Percentiles rank a stretch among this genome's conserved stretches.
These are phyloP conservation scores for Canna indica DNA, from an alignment of 176 grass and related monocot species.

Conservation along the genomic window DNA sequence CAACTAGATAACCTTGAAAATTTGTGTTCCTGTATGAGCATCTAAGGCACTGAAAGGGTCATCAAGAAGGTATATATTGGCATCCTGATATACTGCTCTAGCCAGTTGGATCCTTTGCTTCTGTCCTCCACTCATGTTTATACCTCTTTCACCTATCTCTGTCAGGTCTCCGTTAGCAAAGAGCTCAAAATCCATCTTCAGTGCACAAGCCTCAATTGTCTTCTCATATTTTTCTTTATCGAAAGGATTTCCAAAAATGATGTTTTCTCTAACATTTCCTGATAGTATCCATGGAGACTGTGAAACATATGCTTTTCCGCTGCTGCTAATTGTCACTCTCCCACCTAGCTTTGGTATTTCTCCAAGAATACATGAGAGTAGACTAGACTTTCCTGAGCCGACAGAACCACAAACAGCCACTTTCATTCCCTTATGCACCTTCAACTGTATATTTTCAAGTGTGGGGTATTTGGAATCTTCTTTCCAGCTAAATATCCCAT, in stretches of 20 bases:
- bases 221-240: slow-evolving; percentile 18
- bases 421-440: slow-evolving; percentile 12
- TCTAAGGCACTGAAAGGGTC: slow-evolving; percentile 7
- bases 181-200: slow-evolving; percentile 25
- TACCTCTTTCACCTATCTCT: slow-evolving; percentile 24
- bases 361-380: slow-evolving; percentile 18
- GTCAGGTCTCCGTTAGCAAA: slow-evolving; percentile 17
- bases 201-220: slow-evolving; percentile 12
- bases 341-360: slow-evolving; percentile 8
- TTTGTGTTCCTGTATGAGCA: slow-evolving; percentile 17
- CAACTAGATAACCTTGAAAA: slow-evolving; percentile 13
- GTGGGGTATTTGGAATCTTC: slow-evolving; percentile 4
- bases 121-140: slow-evolving; percentile 25
- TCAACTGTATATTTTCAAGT: slow-evolving; percentile 1
- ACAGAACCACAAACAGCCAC: slow-evolving; percentile 24
- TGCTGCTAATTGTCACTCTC: slow-evolving; percentile 1
- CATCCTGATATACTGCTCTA: slow-evolving; percentile 16
- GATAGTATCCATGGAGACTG: slow-evolving; percentile 20
- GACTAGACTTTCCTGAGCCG: slow-evolving; percentile 19
- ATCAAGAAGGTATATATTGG: slow-evolving; percentile 16
- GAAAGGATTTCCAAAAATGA: slow-evolving; percentile 12
- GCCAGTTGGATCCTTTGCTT: slow-evolving; percentile 24
- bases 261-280: slow-evolving; percentile 17
- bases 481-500: slow-evolving; percentile 12
- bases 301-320: slow-evolving; percentile 23